Conservation (phyloP, 116 monocot genomes). For the Posidonia oceanica region DNA sequence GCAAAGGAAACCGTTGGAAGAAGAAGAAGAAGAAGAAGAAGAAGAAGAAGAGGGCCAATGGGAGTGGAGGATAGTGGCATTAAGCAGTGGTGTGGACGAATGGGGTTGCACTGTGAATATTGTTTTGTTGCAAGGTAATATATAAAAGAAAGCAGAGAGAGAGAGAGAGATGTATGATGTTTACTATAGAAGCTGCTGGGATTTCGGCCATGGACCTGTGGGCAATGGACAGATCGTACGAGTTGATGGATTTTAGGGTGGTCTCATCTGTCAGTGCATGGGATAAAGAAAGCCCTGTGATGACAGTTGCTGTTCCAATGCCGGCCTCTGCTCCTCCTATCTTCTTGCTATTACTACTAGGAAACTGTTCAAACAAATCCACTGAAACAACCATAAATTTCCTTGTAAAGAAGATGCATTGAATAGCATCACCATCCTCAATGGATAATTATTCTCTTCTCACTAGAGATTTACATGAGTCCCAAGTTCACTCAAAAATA, state of each 20-base stretch:
- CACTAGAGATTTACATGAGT: too few species aligned
- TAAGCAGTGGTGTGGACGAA: not conserved
- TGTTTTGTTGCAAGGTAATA: not conserved
- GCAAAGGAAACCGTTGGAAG: slow-evolving; percentile 6
- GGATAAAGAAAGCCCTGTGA: not conserved
- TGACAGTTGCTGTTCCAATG: too few species aligned
- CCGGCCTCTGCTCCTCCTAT: too few species aligned
- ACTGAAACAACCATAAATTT: too few species aligned
- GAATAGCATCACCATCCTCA: too few species aligned
- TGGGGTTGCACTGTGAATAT: slow-evolving; percentile 1
- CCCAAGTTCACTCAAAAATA: too few species aligned
- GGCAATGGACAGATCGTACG: not conserved
- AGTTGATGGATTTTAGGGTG: not conserved
- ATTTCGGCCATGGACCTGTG: not conserved
- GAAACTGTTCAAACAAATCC: too few species aligned
- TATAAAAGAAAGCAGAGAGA: not conserved
- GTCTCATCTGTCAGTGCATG: not conserved
- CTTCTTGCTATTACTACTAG: too few species aligned
- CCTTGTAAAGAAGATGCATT: too few species aligned
- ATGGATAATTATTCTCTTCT: too few species aligned
- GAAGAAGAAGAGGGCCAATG: slow-evolving; percentile 1
- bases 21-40: not conserved
- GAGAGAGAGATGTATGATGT: not conserved
- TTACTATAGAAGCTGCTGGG: not conserved
- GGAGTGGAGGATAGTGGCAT: not conserved